Conservation (phyloP, 179 eudicot species). For the Silene coronaria region DNA sequence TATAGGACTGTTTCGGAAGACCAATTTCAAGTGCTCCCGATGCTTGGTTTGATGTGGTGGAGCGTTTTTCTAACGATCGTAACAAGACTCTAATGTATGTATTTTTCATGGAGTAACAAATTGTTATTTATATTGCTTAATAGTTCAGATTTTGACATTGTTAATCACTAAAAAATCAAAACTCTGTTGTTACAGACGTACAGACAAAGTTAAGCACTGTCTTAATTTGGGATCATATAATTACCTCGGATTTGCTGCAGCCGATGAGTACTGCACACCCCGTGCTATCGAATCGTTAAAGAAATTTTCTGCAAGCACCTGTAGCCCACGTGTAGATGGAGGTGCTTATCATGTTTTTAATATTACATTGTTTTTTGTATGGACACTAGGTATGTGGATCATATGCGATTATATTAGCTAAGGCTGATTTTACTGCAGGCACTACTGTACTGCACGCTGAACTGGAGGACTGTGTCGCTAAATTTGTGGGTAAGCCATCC, state of each 20-base stretch:
- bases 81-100: conserved; percentile 91
- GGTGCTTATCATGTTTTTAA: conserved; percentile 37
- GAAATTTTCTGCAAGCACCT: conserved; percentile 79
- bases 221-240: conserved; percentile 98
- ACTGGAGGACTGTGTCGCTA: conserved; percentile 79
- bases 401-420: not conserved
- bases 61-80: conserved; percentile 80
- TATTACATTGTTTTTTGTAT: not conserved
- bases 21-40: conserved; percentile 97
- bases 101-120: not conserved
- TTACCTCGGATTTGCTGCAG: conserved; percentile 97
- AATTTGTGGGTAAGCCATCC: conserved; percentile 86
- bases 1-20: conserved; percentile 92
- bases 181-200: conserved; percentile 53
- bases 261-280: conserved; percentile 98
- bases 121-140: not conserved
- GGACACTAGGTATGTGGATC: not conserved
- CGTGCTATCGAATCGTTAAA: conserved; percentile 72
- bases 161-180: conserved; percentile 9
- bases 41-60: conserved; percentile 98
- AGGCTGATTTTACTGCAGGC: conserved; percentile 42
- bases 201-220: conserved; percentile 56
- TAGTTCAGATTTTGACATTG: not conserved
- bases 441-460: conserved; percentile 69
- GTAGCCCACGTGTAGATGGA: conserved; percentile 94